Evolutionary conservation across 495 filamentous ascomycete species (phyloP), one percentile per base, ranked within the genome.

Genomic region (Bryoglossum gracile): DNA sequence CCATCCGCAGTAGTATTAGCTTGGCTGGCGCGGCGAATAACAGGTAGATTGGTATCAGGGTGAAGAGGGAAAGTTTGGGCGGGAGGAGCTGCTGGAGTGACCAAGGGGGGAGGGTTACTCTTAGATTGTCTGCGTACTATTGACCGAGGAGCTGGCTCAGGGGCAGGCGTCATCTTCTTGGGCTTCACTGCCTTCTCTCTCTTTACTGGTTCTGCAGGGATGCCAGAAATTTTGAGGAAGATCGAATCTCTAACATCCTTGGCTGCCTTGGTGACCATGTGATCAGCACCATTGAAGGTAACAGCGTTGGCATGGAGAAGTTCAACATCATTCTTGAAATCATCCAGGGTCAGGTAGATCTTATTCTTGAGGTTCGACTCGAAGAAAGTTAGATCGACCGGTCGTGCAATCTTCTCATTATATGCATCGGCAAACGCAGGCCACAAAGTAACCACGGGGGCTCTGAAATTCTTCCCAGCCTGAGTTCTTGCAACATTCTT

Each of bases 21-120:
- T n/a, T n/a, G n/a, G 2, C 84, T 89, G 59, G 94, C 89, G 14
- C 92, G 87, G 44, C 92, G 88, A 51, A 95, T 94, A n/a, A 86
- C 71, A 9, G 92, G 92, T n/a, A 89, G 71, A 2, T 89, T 89
- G 46, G 89, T 82, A 8, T 25, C 25, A 0, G 88, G 83, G 0
- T 82, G 81, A 17, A 95, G 72, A 6, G 91, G 88, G 65, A 90
- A 98, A 0, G 86, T 83, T 45, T 64, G 56, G 5, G 63, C 22
- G 0, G 62, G 60, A n/a, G 60, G 48, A 2, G 56, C 55, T 3
- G 59, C 50, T 3, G 53, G 53, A 6, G 61, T 44, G 30, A 63
- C 55, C 1, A 81, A 72, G n/a, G 69, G 66, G 10, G 34, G 24
- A 23, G 68, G 67, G 6, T 59, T 57, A 17, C 59, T 46, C 5